Conservation (phyloP, 2,329 filamentous ascomycete genomes). For the Keithomyces neogunnii region DNA sequence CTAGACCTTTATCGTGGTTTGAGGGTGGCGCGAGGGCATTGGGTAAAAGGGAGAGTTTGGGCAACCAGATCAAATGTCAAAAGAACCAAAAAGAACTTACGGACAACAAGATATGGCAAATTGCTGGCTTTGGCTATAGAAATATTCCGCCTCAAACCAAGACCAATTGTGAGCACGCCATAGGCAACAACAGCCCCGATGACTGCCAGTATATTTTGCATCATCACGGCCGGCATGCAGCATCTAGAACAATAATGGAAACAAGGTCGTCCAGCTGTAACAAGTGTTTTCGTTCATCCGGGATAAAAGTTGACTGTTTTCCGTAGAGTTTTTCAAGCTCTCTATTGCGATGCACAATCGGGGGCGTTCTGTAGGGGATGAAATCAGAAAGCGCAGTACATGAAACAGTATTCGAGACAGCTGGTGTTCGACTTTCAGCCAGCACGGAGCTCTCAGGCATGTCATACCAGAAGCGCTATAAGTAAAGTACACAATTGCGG, state of each 20-base stretch:
- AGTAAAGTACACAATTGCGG: background rate
- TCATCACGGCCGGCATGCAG: background rate
- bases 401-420: slow-evolving; percentile 2
- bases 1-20: too few species aligned
- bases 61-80: too few species aligned
- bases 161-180: slow-evolving; percentile 19
- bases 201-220: slow-evolving; percentile 27
- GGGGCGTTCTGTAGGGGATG: background rate
- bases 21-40: too few species aligned
- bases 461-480: background rate
- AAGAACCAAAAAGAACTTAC: slow-evolving; percentile 29
- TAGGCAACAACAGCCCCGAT: slow-evolving; percentile 25
- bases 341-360: background rate
- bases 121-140: slow-evolving; percentile 40
- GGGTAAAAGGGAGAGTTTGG: too few species aligned
- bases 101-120: slow-evolving; percentile 43
- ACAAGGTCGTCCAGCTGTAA: too few species aligned
- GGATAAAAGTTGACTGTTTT: too few species aligned
- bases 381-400: background rate
- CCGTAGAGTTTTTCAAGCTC: too few species aligned
- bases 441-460: background rate
- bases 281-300: background rate
- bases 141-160: slow-evolving; percentile 36
- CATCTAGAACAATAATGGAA: too few species aligned
- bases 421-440: background rate